Percentiles rank a stretch among this genome's conserved stretches.
phyloP scores from a whole-genome alignment of 108 stramenopile genomes.

The Mediolabrus comicus region DNA sequence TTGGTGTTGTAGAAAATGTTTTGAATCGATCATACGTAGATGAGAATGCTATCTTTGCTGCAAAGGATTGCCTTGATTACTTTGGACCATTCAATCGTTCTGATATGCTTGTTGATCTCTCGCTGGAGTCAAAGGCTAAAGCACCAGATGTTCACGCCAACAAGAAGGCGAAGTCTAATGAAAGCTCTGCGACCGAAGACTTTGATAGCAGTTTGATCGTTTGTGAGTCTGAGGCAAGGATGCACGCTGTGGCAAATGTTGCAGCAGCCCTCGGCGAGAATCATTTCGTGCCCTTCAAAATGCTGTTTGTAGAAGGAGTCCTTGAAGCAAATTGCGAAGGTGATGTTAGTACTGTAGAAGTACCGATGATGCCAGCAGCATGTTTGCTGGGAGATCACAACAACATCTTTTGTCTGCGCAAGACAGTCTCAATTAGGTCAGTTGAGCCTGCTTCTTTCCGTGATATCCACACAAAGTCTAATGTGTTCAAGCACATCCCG shows the following conservation, averaged over 20 bases:
- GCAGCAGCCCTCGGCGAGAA: constrained; percentile 1
- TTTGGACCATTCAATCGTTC: constrained; percentile 14
- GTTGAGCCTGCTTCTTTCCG: too few relatives aligned
- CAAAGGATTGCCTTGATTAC: constrained; percentile 17
- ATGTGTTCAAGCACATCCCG: background rate
- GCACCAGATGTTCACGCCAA: too few relatives aligned
- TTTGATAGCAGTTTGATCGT: constrained; percentile 7
- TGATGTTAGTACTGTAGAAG: background rate
- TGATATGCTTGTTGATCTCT: constrained; percentile 11
- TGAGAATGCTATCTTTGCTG: constrained; percentile 2
- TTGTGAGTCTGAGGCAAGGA: constrained; percentile 8
- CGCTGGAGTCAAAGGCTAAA: background rate
- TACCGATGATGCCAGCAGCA: constrained; percentile 8
- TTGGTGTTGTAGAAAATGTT: constrained; percentile 14
- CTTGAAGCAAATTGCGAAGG: background rate
- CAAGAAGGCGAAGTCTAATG: too few relatives aligned
- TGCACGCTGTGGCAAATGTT: constrained; percentile 5
- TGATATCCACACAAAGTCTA: background rate
- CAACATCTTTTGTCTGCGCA: constrained; percentile 1
- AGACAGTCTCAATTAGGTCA: too few relatives aligned
- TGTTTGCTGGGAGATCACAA: constrained; percentile 3
- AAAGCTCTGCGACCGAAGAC: background rate
- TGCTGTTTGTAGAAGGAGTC: constrained; percentile 1
- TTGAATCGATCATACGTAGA: constrained; percentile 13
- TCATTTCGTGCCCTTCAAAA: constrained; percentile 6